Conservation (phyloP, 257 asterid genomes). For the Primulina tabacum region DNA sequence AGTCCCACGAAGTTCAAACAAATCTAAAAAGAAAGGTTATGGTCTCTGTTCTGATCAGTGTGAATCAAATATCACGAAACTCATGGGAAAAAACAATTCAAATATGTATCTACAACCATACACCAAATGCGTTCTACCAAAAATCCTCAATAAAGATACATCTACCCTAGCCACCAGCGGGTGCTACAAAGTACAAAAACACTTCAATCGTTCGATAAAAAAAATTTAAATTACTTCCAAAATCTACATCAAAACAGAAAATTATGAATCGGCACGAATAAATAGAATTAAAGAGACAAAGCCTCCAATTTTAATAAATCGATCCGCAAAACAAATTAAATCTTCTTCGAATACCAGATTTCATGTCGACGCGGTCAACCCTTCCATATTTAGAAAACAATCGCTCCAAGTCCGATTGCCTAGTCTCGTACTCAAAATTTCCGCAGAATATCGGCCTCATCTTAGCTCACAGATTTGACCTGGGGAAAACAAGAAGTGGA, state of each 20-base stretch:
- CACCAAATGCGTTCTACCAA: background rate
- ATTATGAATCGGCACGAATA: too few relatives aligned
- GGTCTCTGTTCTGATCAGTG: background rate
- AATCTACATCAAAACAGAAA: background rate
- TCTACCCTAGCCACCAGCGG: too few relatives aligned
- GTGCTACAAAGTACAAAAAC: background rate
- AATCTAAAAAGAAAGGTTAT: background rate
- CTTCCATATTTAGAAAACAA: constrained; percentile 78
- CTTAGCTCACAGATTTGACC: constrained; percentile 22
- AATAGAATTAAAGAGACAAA: too few relatives aligned
- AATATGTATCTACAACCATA: constrained; percentile 2
- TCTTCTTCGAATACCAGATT: constrained; percentile 51
- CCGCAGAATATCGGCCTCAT: constrained; percentile 88
- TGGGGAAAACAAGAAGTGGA: background rate
- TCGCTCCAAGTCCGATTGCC: constrained; percentile 83
- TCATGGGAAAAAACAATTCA: background rate
- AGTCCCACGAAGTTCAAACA: background rate
- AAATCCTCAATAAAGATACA: too few relatives aligned
- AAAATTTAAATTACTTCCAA: background rate
- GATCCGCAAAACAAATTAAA: background rate
- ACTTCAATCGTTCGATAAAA: too few relatives aligned
- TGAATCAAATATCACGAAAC: background rate
- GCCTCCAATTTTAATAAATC: background rate
- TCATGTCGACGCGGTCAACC: constrained; percentile 84
- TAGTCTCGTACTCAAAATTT: constrained; percentile 76